Evolutionary conservation across 805 yeast genomes (phyloP).

Genomic region (Yarrowia yakushimensis): DNA sequence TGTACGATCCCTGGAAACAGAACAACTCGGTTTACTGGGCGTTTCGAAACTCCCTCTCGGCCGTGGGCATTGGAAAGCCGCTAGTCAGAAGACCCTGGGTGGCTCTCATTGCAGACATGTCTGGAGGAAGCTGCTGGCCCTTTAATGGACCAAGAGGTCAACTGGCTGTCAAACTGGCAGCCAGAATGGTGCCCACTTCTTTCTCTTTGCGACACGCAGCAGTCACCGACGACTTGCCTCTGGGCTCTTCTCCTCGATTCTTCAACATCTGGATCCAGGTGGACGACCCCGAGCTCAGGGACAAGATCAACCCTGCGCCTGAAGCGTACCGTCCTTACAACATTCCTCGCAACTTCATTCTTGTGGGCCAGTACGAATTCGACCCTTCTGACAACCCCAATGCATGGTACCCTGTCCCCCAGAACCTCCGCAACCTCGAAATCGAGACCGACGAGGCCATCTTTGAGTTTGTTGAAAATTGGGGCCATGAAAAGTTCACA

Average conservation of each 20-base stretch:
- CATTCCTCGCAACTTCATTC: conserved; percentile 28
- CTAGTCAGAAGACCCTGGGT: conserved; percentile 27
- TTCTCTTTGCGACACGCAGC: conserved; percentile 34
- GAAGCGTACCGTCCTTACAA: neutral
- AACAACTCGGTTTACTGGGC: conserved; percentile 25
- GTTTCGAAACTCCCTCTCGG: conserved; percentile 17
- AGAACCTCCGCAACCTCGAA: conserved; percentile 32
- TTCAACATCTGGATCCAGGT: conserved; percentile 35
- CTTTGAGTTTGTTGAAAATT: conserved; percentile 34
- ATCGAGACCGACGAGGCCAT: conserved; percentile 29
- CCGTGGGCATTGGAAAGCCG: conserved; percentile 29
- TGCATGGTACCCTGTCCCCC: conserved; percentile 19
- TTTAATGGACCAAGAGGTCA: conserved; percentile 35
- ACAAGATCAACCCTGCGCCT: neutral
- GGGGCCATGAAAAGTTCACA: conserved; percentile 37
- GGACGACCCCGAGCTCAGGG: conserved; percentile 27
- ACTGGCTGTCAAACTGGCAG: conserved; percentile 33
- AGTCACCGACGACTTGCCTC: neutral
- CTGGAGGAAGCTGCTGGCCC: conserved; percentile 39
- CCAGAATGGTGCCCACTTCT: conserved; percentile 30
- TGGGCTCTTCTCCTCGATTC: conserved; percentile 34
- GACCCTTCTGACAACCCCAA: neutral
- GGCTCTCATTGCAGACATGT: conserved; percentile 29
- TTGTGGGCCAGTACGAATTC: conserved; percentile 15
- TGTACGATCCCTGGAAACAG: conserved; percentile 28